Percentiles rank a stretch among this genome's conserved stretches.
phyloP scores from a whole-genome alignment of 768 basidiomycete species.

The Boletus sensibilis region DNA sequence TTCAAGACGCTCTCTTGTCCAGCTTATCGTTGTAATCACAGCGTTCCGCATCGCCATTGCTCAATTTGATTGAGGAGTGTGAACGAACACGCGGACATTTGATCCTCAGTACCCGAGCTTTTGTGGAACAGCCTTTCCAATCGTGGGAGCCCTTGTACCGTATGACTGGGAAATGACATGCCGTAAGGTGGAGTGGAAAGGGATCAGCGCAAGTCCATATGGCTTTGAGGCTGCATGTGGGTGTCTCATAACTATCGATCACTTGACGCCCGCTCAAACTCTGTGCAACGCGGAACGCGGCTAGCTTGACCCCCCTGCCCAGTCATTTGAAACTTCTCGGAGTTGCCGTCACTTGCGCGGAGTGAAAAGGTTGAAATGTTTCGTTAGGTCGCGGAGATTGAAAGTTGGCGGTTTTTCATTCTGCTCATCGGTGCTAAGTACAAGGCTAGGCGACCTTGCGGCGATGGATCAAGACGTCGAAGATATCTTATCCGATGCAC shows the following conservation, averaged over 20 bases:
- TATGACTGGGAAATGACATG: slow-evolving; percentile 11
- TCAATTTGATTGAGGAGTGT: neutral
- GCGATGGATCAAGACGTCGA: slow-evolving; percentile 30
- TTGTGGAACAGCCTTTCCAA: neutral
- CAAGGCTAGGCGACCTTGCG: neutral
- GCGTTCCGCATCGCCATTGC: neutral
- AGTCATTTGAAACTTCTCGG: neutral
- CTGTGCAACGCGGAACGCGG: too few species aligned
- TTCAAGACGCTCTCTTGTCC: neutral
- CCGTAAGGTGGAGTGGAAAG: slow-evolving; percentile 7
- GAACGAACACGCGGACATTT: neutral
- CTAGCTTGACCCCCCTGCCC: too few species aligned
- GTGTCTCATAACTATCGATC: too few species aligned
- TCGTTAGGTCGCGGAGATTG: slow-evolving; percentile 24
- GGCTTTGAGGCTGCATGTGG: neutral
- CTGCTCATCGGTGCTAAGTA: neutral
- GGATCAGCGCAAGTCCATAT: slow-evolving; percentile 2
- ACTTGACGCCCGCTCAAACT: neutral
- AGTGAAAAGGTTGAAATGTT: neutral
- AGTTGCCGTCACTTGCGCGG: slow-evolving; percentile 14
- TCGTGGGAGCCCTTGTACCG: neutral
- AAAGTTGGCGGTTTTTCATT: slow-evolving; percentile 1
- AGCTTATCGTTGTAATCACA: neutral
- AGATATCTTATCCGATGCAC: slow-evolving; percentile 54
- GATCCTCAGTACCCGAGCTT: neutral